Evolutionary conservation across 352 stramenopile species (phyloP).

Genomic region (Phytophthora cryptogea): DNA sequence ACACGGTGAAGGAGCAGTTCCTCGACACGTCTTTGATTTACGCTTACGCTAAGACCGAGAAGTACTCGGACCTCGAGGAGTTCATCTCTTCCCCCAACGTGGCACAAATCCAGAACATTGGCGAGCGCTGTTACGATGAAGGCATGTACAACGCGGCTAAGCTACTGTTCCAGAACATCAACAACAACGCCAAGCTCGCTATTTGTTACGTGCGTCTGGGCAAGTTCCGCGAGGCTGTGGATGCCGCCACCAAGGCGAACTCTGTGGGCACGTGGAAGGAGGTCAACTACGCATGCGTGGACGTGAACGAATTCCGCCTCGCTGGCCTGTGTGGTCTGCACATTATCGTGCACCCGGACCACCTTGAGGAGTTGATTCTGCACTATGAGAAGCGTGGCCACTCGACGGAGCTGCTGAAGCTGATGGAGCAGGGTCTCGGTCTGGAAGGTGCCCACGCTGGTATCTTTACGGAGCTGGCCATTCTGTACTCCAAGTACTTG

Average conservation of each 20-base stretch:
- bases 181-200: slow-evolving; percentile 99
- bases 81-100: slow-evolving; percentile 99
- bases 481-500: slow-evolving; percentile 99
- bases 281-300: slow-evolving; percentile 98
- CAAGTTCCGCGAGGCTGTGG: slow-evolving; percentile 99
- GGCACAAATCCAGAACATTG: slow-evolving; percentile 99
- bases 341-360: slow-evolving; percentile 99
- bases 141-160: slow-evolving; percentile 99
- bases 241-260: slow-evolving; percentile 99
- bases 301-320: slow-evolving; percentile 98
- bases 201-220: slow-evolving; percentile 99
- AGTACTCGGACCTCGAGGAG: slow-evolving; percentile 98
- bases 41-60: slow-evolving; percentile 98
- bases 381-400: slow-evolving; percentile 99
- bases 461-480: slow-evolving; percentile 99
- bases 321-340: slow-evolving; percentile 97
- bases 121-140: slow-evolving; percentile 98
- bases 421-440: slow-evolving; percentile 99
- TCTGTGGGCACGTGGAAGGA: slow-evolving; percentile 99
- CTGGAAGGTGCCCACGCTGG: slow-evolving; percentile 98
- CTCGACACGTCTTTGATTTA: slow-evolving; percentile 99
- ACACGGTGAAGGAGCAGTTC: slow-evolving; percentile 98
- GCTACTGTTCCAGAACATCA: slow-evolving; percentile 99
- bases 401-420: slow-evolving; percentile 96
- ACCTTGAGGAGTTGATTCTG: slow-evolving; percentile 99